Evolutionary conservation across 495 filamentous ascomycete genomes (phyloP).

Genomic region (Talaromyces wortmannii): DNA sequence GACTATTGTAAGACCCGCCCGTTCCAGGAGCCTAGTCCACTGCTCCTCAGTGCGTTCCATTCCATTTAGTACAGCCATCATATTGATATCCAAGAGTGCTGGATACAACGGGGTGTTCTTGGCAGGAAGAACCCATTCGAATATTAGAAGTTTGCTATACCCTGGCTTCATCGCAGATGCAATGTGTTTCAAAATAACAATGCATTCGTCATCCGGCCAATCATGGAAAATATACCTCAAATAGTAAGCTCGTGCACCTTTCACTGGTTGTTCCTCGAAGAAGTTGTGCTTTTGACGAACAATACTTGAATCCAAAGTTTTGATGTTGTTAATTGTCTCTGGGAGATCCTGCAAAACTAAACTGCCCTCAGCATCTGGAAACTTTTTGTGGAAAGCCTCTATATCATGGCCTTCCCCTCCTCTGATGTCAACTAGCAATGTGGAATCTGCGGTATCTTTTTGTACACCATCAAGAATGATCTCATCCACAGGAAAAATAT

Average conservation of each 20-base stretch:
- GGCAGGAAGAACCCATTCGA: constrained; percentile 28
- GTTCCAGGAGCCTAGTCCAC: constrained; percentile 29
- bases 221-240: constrained; percentile 41
- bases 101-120: constrained; percentile 1
- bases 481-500: too few species aligned
- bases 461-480: too few species aligned
- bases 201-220: constrained; percentile 35
- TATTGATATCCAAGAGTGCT: constrained; percentile 25
- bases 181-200: constrained; percentile 26
- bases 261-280: not conserved
- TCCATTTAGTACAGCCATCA: constrained; percentile 30
- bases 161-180: constrained; percentile 29
- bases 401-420: constrained; percentile 14
- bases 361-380: constrained; percentile 14
- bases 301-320: not conserved
- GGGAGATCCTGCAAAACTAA: constrained; percentile 17
- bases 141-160: constrained; percentile 32
- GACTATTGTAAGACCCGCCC: constrained; percentile 22
- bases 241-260: constrained; percentile 39
- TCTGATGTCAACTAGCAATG: constrained; percentile 12
- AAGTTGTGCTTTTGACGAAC: not conserved
- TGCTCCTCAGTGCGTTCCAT: constrained; percentile 32
- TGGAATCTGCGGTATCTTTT: too few species aligned
- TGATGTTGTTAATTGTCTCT: not conserved
- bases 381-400: constrained; percentile 11